Conservation (phyloP, 2,329 filamentous ascomycete genomes). For the Colletotrichum sojae region DNA sequence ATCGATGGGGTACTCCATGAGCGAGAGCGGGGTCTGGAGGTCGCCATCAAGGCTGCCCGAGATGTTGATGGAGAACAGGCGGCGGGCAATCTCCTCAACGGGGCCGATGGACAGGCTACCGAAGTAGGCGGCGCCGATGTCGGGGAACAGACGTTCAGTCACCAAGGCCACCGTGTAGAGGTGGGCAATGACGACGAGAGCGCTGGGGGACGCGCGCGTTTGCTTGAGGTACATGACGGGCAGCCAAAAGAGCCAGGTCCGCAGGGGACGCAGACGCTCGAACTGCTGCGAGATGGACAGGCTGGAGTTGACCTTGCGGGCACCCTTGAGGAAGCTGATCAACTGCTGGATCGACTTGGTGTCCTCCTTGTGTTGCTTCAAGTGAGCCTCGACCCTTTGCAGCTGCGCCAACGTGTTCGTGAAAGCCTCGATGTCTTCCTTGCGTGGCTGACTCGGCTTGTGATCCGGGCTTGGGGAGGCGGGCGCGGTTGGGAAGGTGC, state of each 20-base stretch:
- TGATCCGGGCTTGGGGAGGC: slow-evolving; percentile 73
- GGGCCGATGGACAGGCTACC: slow-evolving; percentile 84
- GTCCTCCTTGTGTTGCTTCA: slow-evolving; percentile 79
- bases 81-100: slow-evolving; percentile 87
- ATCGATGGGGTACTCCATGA: slow-evolving; percentile 82
- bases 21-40: slow-evolving; percentile 71
- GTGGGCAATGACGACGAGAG: slow-evolving; percentile 88
- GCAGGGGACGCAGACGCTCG: slow-evolving; percentile 87
- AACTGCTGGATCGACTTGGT: slow-evolving; percentile 78
- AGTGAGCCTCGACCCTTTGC: slow-evolving; percentile 75
- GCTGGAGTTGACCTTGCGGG: slow-evolving; percentile 78
- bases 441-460: slow-evolving; percentile 73
- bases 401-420: slow-evolving; percentile 77
- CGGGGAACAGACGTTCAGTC: slow-evolving; percentile 91
- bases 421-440: slow-evolving; percentile 79
- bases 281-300: slow-evolving; percentile 88
- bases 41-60: slow-evolving; percentile 70
- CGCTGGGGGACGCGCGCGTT: slow-evolving; percentile 80
- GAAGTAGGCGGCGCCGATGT: slow-evolving; percentile 91
- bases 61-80: slow-evolving; percentile 78
- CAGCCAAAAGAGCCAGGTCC: slow-evolving; percentile 96
- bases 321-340: slow-evolving; percentile 79
- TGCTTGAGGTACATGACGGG: slow-evolving; percentile 87
- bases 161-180: slow-evolving; percentile 91
- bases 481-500: slow-evolving; percentile 78